Evolutionary conservation across 1,284 basidiomycete genomes (phyloP).

Genomic region (Sanghuangporus baumii): DNA sequence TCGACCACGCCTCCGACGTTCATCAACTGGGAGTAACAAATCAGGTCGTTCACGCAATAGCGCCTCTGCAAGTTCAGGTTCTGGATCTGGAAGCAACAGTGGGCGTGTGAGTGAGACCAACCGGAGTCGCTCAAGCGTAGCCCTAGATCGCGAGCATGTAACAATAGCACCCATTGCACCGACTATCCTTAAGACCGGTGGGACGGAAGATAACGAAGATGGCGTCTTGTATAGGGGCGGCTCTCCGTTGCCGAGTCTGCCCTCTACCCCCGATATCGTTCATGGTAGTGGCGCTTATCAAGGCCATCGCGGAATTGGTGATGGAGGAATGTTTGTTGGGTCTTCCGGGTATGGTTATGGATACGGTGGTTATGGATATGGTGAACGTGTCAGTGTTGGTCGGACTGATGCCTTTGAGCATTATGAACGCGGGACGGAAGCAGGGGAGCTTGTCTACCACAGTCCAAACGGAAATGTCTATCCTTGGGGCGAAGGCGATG

Average conservation of each 20-base stretch:
- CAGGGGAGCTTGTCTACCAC: conserved; percentile 14
- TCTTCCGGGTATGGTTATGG: conserved; percentile 9
- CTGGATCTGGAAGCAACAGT: conserved; percentile 12
- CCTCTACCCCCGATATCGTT: background rate
- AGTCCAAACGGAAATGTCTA: conserved; percentile 14
- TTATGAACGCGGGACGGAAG: conserved; percentile 11
- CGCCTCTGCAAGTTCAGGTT: conserved; percentile 7
- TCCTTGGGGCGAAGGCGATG: conserved; percentile 16
- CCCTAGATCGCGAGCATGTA: conserved; percentile 51
- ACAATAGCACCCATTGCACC: conserved; percentile 96
- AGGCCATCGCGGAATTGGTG: conserved; percentile 11
- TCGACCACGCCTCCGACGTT: conserved; percentile 7
- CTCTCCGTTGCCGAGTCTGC: conserved; percentile 1
- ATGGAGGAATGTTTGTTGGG: background rate
- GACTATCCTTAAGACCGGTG: conserved; percentile 82
- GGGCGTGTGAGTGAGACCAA: conserved; percentile 5
- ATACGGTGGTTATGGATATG: conserved; percentile 16
- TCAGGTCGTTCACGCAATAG: conserved; percentile 1
- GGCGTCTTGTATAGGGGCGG: conserved; percentile 25
- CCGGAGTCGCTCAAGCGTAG: conserved; percentile 16
- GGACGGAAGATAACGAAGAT: conserved; percentile 39
- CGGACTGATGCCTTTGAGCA: conserved; percentile 6
- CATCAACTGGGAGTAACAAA: conserved; percentile 7
- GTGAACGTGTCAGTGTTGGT: conserved; percentile 12
- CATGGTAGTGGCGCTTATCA: conserved; percentile 1